Evolutionary conservation across 2,329 filamentous ascomycete genomes (phyloP).

Genomic region (Lojkania enalia): DNA sequence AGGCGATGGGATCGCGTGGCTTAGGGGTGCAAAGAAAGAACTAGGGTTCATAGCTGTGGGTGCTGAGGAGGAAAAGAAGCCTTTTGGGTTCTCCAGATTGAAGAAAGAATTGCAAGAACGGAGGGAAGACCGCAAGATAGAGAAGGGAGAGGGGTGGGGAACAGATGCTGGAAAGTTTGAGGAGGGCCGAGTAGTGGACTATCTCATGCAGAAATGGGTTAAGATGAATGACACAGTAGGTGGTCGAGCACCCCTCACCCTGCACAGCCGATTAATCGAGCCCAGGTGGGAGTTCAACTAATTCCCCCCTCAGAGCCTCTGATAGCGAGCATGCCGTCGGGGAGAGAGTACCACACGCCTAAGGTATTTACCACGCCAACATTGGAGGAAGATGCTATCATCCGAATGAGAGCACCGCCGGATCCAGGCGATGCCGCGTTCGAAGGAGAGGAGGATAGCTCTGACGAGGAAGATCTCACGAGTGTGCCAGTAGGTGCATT

Average conservation of each 20-base stretch:
- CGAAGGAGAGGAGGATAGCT: conserved; percentile 40
- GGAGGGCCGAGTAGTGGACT: conserved; percentile 81
- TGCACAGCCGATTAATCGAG: no score
- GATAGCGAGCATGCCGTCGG: conserved; percentile 79
- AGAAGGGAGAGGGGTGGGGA: conserved; percentile 74
- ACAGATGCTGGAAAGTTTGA: conserved; percentile 82
- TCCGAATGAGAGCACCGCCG: conserved; percentile 60
- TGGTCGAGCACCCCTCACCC: no score
- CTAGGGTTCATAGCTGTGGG: conserved; percentile 62
- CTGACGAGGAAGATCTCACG: conserved; percentile 38
- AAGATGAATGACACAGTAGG: conserved; percentile 90
- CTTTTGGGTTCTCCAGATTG: conserved; percentile 63
- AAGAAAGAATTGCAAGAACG: conserved; percentile 77
- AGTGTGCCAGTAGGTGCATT: conserved; percentile 40
- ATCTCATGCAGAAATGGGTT: conserved; percentile 86
- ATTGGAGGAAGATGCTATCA: conserved; percentile 66
- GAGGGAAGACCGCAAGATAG: conserved; percentile 76
- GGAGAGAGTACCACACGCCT: conserved; percentile 78
- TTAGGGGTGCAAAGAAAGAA: conserved; percentile 74
- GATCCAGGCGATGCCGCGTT: conserved; percentile 51
- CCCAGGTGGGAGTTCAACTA: conserved; percentile 76
- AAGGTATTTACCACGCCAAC: conserved; percentile 68
- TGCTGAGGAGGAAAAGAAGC: conserved; percentile 49
- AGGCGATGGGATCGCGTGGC: conserved; percentile 84
- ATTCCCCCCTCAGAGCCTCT: conserved; percentile 74